These are phyloP conservation scores for Pythium sukuiense DNA, from an alignment of 352 stramenopile genomes.

Conservation along the genomic window DNA sequence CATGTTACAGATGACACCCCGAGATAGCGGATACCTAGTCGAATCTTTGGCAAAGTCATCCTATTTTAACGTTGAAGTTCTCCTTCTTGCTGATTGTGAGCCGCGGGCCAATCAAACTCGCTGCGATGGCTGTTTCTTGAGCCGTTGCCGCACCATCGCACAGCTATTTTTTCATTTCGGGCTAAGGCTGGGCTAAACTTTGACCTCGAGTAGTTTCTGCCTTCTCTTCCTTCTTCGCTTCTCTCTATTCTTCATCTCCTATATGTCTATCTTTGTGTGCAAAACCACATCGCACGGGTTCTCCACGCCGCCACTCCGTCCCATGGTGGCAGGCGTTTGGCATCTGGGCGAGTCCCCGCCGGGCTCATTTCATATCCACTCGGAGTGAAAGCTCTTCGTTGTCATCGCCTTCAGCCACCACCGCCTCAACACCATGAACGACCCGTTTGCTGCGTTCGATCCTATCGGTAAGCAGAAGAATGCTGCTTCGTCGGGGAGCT, in stretches of 20 bases:
- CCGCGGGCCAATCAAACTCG: neutral
- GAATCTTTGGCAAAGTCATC: neutral
- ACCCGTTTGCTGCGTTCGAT: conserved; percentile 66
- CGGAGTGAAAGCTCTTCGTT: neutral
- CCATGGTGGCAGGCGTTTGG: neutral
- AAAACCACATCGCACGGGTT: neutral
- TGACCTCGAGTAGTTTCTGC: neutral
- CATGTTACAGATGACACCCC: neutral
- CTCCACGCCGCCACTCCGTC: neutral
- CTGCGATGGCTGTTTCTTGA: conserved; percentile 4
- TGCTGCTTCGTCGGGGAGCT: conserved; percentile 27
- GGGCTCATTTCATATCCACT: conserved; percentile 24
- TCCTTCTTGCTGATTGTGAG: neutral
- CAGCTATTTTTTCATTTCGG: neutral
- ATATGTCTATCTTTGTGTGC: conserved; percentile 1
- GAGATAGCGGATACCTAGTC: neutral
- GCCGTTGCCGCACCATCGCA: neutral
- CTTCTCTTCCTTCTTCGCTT: neutral
- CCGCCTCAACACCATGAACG: conserved; percentile 44
- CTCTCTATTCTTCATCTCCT: conserved; percentile 5
- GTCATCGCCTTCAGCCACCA: neutral
- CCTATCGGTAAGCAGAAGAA: conserved; percentile 42
- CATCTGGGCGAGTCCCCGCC: neutral
- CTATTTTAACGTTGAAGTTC: neutral
- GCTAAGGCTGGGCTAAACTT: neutral